Percentiles rank a stretch among this genome's conserved stretches.
Conservation (phyloP, 2,329 filamentous ascomycete genomes). For the Arachnomyces sp. region DNA sequence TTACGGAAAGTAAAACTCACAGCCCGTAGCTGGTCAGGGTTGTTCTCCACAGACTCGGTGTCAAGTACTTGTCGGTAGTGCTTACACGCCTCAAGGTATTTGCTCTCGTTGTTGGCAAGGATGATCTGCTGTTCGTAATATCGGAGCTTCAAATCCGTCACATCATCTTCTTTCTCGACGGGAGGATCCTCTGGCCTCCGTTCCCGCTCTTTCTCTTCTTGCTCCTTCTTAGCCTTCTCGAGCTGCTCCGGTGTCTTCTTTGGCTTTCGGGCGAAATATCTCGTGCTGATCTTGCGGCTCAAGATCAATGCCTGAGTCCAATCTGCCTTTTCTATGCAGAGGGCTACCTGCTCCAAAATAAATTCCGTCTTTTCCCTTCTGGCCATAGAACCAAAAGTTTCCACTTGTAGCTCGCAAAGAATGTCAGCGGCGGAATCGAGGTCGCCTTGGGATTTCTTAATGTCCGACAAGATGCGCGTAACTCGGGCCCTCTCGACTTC, state of each 20-base stretch:
- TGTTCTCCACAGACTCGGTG: conserved; percentile 89
- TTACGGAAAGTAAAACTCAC: conserved; percentile 47
- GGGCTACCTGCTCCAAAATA: conserved; percentile 85
- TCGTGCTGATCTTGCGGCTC: conserved; percentile 92
- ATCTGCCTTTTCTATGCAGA: conserved; percentile 92
- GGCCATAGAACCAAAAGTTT: conserved; percentile 98
- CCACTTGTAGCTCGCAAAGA: conserved; percentile 93
- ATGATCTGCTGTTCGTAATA: conserved; percentile 98
- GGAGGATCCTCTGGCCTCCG: conserved; percentile 69
- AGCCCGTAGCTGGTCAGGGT: conserved; percentile 74
- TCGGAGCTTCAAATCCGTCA: conserved; percentile 88
- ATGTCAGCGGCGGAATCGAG: conserved; percentile 84
- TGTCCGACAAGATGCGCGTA: conserved; percentile 89
- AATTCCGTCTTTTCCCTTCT: conserved; percentile 97
- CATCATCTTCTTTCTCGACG: conserved; percentile 73
- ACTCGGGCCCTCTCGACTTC: conserved; percentile 96
- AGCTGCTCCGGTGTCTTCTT: conserved; percentile 86
- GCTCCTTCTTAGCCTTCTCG: conserved; percentile 82
- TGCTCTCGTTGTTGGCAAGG: conserved; percentile 91
- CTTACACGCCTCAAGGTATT: conserved; percentile 96
- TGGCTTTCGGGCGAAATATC: conserved; percentile 80
- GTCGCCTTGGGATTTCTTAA: conserved; percentile 94
- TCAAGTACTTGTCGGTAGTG: conserved; percentile 95
- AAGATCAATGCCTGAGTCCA: conserved; percentile 95
- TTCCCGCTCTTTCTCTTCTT: conserved; percentile 66